These are phyloP conservation scores for Monosporascus sp. DNA, from an alignment of 2,329 filamentous ascomycete species.

Conservation along the genomic window DNA sequence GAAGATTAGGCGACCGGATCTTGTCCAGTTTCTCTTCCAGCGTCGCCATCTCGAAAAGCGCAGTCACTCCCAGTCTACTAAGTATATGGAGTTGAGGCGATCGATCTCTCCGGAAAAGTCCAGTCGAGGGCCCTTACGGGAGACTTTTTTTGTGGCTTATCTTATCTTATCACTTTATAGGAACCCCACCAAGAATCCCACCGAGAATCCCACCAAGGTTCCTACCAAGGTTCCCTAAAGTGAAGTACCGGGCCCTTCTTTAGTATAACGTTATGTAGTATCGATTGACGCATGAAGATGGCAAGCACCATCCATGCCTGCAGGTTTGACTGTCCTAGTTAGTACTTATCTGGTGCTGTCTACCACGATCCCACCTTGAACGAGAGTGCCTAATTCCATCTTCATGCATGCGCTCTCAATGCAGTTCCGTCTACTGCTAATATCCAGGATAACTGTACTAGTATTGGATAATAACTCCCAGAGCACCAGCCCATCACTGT, in stretches of 20 bases:
- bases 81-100: background rate
- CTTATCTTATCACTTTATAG: background rate
- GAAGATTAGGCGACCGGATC: conserved; percentile 92
- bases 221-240: background rate
- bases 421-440: background rate
- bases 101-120: background rate
- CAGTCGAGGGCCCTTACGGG: background rate
- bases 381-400: background rate
- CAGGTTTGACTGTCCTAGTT: too few relatives aligned
- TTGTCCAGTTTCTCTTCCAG: conserved; percentile 91
- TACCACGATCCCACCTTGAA: too few relatives aligned
- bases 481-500: too few relatives aligned
- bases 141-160: conserved; percentile 1
- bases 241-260: too few relatives aligned
- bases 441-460: background rate
- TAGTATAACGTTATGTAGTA: too few relatives aligned
- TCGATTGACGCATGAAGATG: too few relatives aligned
- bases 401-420: background rate
- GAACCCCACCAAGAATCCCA: background rate
- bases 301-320: too few relatives aligned
- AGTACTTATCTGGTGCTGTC: too few relatives aligned
- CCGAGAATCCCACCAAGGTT: background rate
- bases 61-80: conserved; percentile 5
- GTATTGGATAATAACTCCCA: background rate
- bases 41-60: conserved; percentile 40